Conservation (phyloP, 148 eudicot species). For the Rhododendron ovatum region DNA sequence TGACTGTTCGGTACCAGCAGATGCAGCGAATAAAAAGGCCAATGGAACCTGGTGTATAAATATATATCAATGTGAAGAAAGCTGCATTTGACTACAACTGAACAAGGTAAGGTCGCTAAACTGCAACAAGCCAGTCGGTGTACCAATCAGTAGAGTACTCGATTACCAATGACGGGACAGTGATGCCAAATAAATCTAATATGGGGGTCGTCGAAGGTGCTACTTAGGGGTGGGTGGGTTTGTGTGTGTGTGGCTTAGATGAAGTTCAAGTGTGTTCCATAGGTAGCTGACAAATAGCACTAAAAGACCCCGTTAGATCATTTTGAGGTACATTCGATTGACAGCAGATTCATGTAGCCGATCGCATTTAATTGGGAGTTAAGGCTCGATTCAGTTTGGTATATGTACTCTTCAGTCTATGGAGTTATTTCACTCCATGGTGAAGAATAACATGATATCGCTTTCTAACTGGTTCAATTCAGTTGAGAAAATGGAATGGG, state of each 20-base stretch:
- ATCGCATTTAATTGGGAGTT: neutral
- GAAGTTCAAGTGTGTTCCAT: neutral
- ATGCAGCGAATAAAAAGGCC: neutral
- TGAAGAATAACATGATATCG: neutral
- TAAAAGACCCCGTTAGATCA: too few species aligned
- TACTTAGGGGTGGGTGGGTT: neutral
- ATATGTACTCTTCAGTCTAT: neutral
- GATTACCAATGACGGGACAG: neutral
- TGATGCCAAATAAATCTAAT: neutral
- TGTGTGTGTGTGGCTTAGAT: neutral
- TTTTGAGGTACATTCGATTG: too few species aligned
- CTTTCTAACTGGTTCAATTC: neutral
- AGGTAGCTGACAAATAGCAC: neutral
- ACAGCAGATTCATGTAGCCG: too few species aligned
- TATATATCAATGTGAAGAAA: too few species aligned
- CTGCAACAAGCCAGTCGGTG: neutral
- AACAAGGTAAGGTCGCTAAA: neutral
- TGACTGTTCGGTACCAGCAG: neutral
- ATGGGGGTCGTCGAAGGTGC: neutral
- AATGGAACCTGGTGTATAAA: neutral
- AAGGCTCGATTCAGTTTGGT: neutral
- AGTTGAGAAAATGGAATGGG: neutral
- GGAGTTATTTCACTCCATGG: neutral
- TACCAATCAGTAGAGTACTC: neutral
- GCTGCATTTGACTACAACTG: neutral